These are phyloP conservation scores for Backusella morwellensis DNA, from an alignment of 192 early-diverging fungal genomes.

Conservation along the genomic window DNA sequence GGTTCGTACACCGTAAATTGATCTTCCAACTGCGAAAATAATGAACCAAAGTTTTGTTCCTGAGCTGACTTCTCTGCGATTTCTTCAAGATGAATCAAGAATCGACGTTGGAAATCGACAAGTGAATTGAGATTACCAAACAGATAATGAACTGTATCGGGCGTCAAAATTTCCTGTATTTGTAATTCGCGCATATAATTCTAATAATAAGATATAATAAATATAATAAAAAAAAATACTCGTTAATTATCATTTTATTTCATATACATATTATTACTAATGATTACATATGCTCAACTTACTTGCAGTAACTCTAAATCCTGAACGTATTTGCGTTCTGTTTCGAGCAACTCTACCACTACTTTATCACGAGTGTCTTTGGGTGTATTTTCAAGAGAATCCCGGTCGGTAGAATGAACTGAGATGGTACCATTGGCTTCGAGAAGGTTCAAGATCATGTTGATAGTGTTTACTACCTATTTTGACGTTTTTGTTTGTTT, in stretches of 20 bases:
- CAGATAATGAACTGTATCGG: slow-evolving; percentile 77
- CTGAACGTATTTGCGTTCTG: slow-evolving; percentile 89
- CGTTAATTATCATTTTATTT: background rate
- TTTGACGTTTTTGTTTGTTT: background rate
- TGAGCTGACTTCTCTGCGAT: slow-evolving; percentile 61
- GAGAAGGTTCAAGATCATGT: slow-evolving; percentile 73
- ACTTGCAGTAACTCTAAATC: slow-evolving; percentile 82
- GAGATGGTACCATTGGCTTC: slow-evolving; percentile 61
- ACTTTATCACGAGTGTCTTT: slow-evolving; percentile 87
- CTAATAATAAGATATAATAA: slow-evolving; percentile 38
- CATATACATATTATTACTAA: background rate
- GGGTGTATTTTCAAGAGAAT: slow-evolving; percentile 57
- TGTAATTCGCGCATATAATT: slow-evolving; percentile 71
- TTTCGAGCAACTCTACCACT: slow-evolving; percentile 87
- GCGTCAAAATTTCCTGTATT: slow-evolving; percentile 69
- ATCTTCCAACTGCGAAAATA: slow-evolving; percentile 83
- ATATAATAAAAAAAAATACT: slow-evolving; percentile 5
- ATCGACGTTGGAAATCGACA: slow-evolving; percentile 94
- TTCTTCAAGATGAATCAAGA: slow-evolving; percentile 88
- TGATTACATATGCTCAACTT: background rate
- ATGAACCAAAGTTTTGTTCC: slow-evolving; percentile 87
- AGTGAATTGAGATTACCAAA: slow-evolving; percentile 93
- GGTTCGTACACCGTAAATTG: slow-evolving; percentile 86
- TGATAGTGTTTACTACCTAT: slow-evolving; percentile 82
- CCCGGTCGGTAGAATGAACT: slow-evolving; percentile 32